These are phyloP conservation scores for Eucalyptus melliodora DNA, from an alignment of 345 rosid genomes.

Conservation along the genomic window DNA sequence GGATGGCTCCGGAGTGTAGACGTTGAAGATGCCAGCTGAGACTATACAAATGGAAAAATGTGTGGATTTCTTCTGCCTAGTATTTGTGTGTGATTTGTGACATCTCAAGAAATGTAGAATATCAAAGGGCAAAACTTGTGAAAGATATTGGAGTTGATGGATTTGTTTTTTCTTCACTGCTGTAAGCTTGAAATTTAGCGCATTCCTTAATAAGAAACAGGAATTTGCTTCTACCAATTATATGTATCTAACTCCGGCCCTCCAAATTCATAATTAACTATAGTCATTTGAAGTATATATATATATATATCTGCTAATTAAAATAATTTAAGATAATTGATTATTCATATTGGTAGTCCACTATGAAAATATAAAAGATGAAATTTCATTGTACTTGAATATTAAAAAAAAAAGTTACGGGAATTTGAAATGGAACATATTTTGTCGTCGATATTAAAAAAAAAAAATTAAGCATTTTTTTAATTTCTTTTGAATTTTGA, in stretches of 20 bases:
- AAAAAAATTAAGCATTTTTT: too few relatives aligned
- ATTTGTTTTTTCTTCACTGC: not conserved
- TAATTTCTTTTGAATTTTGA: too few relatives aligned
- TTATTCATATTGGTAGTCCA: not conserved
- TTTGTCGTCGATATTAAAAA: too few relatives aligned
- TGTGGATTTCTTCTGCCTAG: not conserved
- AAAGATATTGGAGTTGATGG: not conserved
- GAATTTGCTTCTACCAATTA: not conserved
- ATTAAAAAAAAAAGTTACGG: too few relatives aligned
- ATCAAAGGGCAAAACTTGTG: not conserved
- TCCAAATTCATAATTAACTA: not conserved
- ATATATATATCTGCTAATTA: too few relatives aligned
- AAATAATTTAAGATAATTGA: too few relatives aligned
- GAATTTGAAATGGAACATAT: too few relatives aligned
- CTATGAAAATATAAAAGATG: too few relatives aligned
- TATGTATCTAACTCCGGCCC: not conserved
- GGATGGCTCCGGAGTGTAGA: not conserved
- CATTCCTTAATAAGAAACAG: not conserved
- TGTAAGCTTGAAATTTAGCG: not conserved
- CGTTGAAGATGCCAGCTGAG: not conserved
- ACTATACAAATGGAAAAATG: not conserved
- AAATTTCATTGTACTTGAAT: too few relatives aligned
- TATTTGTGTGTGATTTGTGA: not conserved
- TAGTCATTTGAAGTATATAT: not conserved
- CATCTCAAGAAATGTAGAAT: not conserved